phyloP scores from a whole-genome alignment of 768 basidiomycete species.

The Panellus pusillus region DNA sequence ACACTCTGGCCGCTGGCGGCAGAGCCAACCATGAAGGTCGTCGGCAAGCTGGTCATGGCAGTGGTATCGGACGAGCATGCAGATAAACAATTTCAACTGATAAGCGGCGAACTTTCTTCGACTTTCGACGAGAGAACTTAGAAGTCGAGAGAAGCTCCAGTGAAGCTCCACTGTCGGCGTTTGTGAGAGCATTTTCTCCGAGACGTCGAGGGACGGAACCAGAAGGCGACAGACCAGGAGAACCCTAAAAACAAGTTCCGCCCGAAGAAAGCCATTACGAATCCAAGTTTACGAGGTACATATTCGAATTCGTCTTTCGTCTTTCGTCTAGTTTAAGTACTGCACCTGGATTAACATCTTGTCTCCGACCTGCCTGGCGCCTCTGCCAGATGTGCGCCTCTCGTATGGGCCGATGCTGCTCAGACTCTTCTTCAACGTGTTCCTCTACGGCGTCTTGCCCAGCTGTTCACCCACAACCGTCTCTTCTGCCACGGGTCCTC shows the following conservation, averaged over 20 bases:
- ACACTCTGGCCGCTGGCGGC: slow-evolving; percentile 49
- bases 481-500: too few relatives aligned
- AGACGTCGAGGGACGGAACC: too few relatives aligned
- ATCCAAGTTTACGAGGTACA: too few relatives aligned
- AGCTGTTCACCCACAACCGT: too few relatives aligned
- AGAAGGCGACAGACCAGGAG: too few relatives aligned
- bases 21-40: slow-evolving; percentile 45
- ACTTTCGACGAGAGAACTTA: neutral
- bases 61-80: neutral
- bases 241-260: too few relatives aligned
- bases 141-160: neutral
- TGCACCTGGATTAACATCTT: too few relatives aligned
- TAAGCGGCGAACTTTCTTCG: neutral
- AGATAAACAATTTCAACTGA: neutral
- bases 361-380: too few relatives aligned
- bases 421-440: slow-evolving; percentile 10
- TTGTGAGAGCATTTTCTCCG: too few relatives aligned
- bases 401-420: slow-evolving; percentile 5
- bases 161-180: neutral
- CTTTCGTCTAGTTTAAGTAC: too few relatives aligned
- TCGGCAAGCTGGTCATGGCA: slow-evolving; percentile 50
- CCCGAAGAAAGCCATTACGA: too few relatives aligned
- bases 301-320: too few relatives aligned
- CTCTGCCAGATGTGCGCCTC: slow-evolving; percentile 4
- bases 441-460: slow-evolving; percentile 6